These are phyloP conservation scores for Warburgia ugandensis DNA, from an alignment of 164 flowering plant genomes.

Conservation along the genomic window DNA sequence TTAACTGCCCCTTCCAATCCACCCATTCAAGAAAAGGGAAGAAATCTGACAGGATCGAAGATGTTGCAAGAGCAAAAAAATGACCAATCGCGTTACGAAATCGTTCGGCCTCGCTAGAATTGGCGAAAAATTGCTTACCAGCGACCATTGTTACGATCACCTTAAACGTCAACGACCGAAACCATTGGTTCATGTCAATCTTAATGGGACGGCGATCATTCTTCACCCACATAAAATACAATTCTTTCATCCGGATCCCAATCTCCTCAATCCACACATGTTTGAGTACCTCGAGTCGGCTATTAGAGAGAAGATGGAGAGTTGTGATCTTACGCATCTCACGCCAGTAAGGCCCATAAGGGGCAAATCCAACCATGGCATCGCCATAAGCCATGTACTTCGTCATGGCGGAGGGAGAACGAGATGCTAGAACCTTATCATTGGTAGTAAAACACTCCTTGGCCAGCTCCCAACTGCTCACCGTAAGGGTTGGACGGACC, in stretches of 20 bases:
- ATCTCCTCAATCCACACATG: conserved; percentile 7
- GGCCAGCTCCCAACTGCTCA: conserved; percentile 15
- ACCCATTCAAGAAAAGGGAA: conserved; percentile 7
- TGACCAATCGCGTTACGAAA: background rate
- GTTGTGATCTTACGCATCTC: conserved; percentile 8
- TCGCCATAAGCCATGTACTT: conserved; percentile 7
- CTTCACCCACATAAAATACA: conserved; percentile 2
- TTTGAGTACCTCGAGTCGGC: conserved; percentile 7
- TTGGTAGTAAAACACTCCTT: conserved; percentile 20
- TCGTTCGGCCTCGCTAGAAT: background rate
- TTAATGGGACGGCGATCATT: background rate
- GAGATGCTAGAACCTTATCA: conserved; percentile 13
- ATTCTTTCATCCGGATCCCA: background rate
- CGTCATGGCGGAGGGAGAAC: conserved; percentile 1
- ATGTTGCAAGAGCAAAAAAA: background rate
- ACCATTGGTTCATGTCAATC: conserved; percentile 10
- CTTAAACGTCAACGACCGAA: background rate
- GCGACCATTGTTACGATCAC: conserved; percentile 3
- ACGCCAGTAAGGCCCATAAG: conserved; percentile 12
- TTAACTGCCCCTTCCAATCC: conserved; percentile 2
- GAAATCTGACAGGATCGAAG: conserved; percentile 1
- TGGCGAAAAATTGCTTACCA: conserved; percentile 4
- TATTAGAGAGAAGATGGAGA: conserved; percentile 7
- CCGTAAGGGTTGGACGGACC: conserved; percentile 8
- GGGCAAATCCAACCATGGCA: conserved; percentile 13